phyloP scores from a whole-genome alignment of 2,329 filamentous ascomycete species.

The Byssothecium circinans region DNA sequence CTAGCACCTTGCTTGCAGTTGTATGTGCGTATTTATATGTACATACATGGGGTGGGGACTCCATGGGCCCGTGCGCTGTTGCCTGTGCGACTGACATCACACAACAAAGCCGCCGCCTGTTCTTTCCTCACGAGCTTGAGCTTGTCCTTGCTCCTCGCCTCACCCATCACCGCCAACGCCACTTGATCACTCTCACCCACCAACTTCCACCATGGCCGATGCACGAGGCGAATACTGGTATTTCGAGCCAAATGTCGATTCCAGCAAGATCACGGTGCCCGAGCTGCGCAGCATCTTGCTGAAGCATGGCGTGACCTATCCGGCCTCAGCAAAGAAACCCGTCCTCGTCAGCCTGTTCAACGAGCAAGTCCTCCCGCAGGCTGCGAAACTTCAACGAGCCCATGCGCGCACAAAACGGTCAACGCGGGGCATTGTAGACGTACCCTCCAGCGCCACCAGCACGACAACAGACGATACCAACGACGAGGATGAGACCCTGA shows the following conservation, averaged over 20 bases:
- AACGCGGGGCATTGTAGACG: slow-evolving; percentile 77
- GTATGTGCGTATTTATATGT: too few species aligned
- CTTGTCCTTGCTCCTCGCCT: too few species aligned
- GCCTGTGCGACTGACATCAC: too few species aligned
- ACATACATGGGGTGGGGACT: too few species aligned
- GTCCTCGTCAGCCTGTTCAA: slow-evolving; percentile 85
- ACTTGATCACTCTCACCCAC: too few species aligned
- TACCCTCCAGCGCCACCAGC: slow-evolving; percentile 66
- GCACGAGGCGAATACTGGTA: slow-evolving; percentile 57
- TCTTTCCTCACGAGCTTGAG: too few species aligned
- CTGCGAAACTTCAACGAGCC: slow-evolving; percentile 72
- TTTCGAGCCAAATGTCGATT: slow-evolving; percentile 83
- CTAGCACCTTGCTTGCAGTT: too few species aligned
- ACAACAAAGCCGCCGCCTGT: too few species aligned
- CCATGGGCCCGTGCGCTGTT: too few species aligned
- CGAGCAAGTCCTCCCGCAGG: slow-evolving; percentile 74
- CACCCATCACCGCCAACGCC: too few species aligned
- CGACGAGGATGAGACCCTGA: slow-evolving; percentile 43
- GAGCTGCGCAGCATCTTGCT: slow-evolving; percentile 89
- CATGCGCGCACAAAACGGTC: slow-evolving; percentile 81
- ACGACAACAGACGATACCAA: slow-evolving; percentile 58
- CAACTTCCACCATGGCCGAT: too few species aligned
- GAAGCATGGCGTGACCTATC: slow-evolving; percentile 81
- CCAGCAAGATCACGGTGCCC: slow-evolving; percentile 79
- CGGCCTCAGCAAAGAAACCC: slow-evolving; percentile 86